These are phyloP conservation scores for Elsinoe perseae DNA, from an alignment of 2,329 filamentous ascomycete genomes.

Conservation along the genomic window DNA sequence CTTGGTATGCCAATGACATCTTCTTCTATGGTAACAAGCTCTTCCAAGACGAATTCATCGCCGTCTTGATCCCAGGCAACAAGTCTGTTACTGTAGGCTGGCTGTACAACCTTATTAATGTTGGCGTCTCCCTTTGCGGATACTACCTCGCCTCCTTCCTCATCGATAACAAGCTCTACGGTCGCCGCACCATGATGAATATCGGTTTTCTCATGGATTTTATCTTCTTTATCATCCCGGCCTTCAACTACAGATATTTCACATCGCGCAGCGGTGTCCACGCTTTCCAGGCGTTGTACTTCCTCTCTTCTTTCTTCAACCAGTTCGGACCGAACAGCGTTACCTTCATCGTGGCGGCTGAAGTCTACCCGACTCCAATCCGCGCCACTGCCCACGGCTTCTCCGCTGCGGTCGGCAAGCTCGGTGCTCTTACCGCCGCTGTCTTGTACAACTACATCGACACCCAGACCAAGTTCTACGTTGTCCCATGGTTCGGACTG, in stretches of 20 bases:
- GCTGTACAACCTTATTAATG: slow-evolving; percentile 90
- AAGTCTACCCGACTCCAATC: slow-evolving; percentile 92
- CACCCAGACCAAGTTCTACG: slow-evolving; percentile 74
- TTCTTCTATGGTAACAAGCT: slow-evolving; percentile 99
- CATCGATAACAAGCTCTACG: slow-evolving; percentile 95
- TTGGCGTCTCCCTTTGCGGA: slow-evolving; percentile 73
- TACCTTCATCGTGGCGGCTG: slow-evolving; percentile 90
- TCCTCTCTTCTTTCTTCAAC: slow-evolving; percentile 96
- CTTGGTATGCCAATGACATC: slow-evolving; percentile 94
- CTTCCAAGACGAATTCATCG: slow-evolving; percentile 87
- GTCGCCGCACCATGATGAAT: slow-evolving; percentile 93
- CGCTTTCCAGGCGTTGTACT: slow-evolving; percentile 97
- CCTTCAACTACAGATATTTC: slow-evolving; percentile 82
- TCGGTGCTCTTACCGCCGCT: slow-evolving; percentile 76
- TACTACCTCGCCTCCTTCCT: slow-evolving; percentile 86
- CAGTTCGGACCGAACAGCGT: slow-evolving; percentile 96
- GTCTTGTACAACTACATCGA: slow-evolving; percentile 94
- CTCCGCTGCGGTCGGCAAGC: slow-evolving; percentile 83
- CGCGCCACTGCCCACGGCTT: slow-evolving; percentile 91
- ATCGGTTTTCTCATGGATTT: slow-evolving; percentile 89
- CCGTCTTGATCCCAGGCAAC: slow-evolving; percentile 62
- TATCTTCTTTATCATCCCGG: slow-evolving; percentile 85
- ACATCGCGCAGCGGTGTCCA: slow-evolving; percentile 62
- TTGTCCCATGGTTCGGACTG: slow-evolving; percentile 93
- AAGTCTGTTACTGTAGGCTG: slow-evolving; percentile 74